Base-by-base conservation (phyloP, 1,284 basidiomycete species). In the Sparassis latifolia region DNA sequence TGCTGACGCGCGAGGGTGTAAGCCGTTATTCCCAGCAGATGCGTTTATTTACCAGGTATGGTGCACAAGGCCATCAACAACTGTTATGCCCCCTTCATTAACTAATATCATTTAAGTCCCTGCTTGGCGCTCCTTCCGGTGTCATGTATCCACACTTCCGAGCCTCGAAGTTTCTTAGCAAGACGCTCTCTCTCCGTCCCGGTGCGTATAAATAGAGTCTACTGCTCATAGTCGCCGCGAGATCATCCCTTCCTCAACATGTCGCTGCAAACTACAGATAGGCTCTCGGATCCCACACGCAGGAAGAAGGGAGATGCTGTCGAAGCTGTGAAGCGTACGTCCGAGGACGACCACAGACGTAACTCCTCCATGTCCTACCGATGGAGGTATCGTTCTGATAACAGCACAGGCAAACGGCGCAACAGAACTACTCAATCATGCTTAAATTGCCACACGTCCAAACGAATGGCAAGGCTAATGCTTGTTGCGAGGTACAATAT, bases 401-500 rank as follows among this genome's bases (percentile, higher is more conserved):
- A 5, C 44, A 20, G 42, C 35, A 33, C 51, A 66, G 65, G 64
- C 35, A 66, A 66, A 51, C 78, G 82, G 54, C 73, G 82, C 45
- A 84, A 85, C 62, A 72, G 82, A 33, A 83, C 81, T 2, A 84
- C 82, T 5, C 75, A 82, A 52, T 82, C 79, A 54, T 85, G 82
- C 57, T 69, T 85, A 12, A 82, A 83, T 42, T 85, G 82, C 57
- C 82, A 84, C 61, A 83, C 85, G 37, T 88, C 89, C 38, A 92
- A 92, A 63, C 77, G 89, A 52, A 91, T 89, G 84, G 88, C 90
- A 62, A 53, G 73, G 63, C 35, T 43, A 30, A 30, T 42, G 39
- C 30, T 42, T 29, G 12, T 38, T 43, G 44, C 45, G 50, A 6
- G 31, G 20, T 37, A 30, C 33, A 33, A n/a, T 39, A 4, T 50